Evolutionary conservation across 2,329 filamentous ascomycete species (phyloP), one percentile per base, ranked within the genome.

Genomic region (Arthrobotrys musiformis): DNA sequence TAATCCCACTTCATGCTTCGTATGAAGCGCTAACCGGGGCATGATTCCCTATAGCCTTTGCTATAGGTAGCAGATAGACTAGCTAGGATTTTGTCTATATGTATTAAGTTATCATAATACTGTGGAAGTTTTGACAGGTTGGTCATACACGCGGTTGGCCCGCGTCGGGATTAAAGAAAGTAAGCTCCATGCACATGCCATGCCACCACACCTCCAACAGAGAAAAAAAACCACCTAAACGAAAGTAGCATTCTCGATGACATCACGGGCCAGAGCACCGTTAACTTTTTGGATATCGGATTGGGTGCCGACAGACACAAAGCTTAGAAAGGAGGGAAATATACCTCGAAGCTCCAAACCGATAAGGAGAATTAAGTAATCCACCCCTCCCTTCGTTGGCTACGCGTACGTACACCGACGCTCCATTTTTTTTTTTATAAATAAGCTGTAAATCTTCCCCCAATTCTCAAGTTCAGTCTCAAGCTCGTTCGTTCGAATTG

Each of bases 121-220:
- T n/a, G n/a, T n/a, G n/a, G n/a, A n/a, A n/a, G n/a, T n/a, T n/a
- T n/a, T n/a, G n/a, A 22, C 8, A 13, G 44, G 24, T 73, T 73
- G 52, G 69, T 67, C 69, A 72, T 61, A 42, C 58, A 40, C 17
- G 44, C 58, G 69, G 69, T 54, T 52, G 40, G 35, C 48, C 69
- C 69, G 67, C 30, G 61, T 40, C 61, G 61, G 69, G 58, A 60
- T 64, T 73, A 66, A 61, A 15, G 56, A 37, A n/a, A 40, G 37
- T 40, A 7, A 40, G 37, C 37, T 40, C 22, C 42, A 9, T 22
- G 15, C 48, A 66, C 37, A 19, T 28, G 50, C 22, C 9, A 42
- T 37, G 13, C 13, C n/a, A n/a, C 4, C 33, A 37, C 33, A 37
- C 17, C 30, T 33, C 33, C n/a, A n/a, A n/a, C n/a, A n/a, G n/a